Conservation (phyloP, 2,329 filamentous ascomycete species). For the Fusarium camptoceras region DNA sequence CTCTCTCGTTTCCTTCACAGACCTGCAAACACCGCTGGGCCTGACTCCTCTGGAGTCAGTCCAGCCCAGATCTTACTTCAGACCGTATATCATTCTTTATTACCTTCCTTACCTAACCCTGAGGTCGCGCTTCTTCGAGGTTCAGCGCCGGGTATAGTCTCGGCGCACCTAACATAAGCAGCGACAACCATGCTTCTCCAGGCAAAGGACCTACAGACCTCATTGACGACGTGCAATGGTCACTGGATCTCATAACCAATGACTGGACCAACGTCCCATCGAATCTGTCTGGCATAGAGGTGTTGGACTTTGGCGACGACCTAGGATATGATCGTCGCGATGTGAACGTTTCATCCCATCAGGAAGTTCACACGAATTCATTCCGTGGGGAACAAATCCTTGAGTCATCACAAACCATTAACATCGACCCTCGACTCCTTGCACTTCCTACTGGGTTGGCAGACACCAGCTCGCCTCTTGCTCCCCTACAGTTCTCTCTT, state of each 20-base stretch:
- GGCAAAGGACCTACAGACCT: background rate
- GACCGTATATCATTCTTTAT: no score
- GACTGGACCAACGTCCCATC: rapidly evolving
- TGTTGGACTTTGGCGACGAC: background rate
- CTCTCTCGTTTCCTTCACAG: background rate
- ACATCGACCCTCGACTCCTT: background rate
- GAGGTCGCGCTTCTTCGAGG: background rate
- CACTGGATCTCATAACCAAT: background rate
- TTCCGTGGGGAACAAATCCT: background rate
- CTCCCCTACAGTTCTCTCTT: background rate
- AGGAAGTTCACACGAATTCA: background rate
- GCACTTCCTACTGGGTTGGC: rapidly evolving
- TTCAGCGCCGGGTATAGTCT: background rate
- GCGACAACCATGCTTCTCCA: background rate
- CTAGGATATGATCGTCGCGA: background rate
- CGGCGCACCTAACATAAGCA: background rate
- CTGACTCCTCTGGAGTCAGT: background rate
- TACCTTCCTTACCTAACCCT: background rate
- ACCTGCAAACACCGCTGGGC: background rate
- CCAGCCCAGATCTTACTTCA: no score
- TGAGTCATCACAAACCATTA: background rate
- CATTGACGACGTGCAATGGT: background rate
- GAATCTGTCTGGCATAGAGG: background rate
- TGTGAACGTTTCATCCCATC: rapidly evolving
- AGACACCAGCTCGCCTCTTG: rapidly evolving